Conservation (phyloP, 2,329 filamentous ascomycete species). For the Fusarium verrucosum region DNA sequence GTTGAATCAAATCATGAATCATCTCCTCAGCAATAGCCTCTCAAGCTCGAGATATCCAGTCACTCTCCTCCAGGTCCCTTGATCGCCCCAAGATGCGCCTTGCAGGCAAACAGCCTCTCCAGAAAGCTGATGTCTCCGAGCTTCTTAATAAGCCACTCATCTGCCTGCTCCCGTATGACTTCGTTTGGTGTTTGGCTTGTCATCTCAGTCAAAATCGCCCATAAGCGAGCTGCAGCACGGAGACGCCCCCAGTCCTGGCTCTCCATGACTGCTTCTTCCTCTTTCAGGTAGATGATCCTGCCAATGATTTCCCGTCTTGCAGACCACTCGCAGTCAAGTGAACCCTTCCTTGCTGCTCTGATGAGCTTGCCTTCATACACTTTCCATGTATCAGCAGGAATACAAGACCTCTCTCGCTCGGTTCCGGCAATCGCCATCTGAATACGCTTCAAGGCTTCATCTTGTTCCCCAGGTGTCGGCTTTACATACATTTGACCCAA, state of each 20-base stretch:
- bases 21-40: background rate
- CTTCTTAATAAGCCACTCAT: conserved; percentile 42
- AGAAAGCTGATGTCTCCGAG: conserved; percentile 41
- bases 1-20: background rate
- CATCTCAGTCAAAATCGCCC: conserved; percentile 41
- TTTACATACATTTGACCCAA: conserved; percentile 4
- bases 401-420: conserved; percentile 21
- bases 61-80: background rate
- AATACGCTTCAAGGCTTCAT: conserved; percentile 15
- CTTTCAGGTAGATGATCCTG: conserved; percentile 42
- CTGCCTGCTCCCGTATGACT: conserved; percentile 18
- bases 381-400: conserved; percentile 37
- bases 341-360: conserved; percentile 9
- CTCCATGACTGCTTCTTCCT: conserved; percentile 43
- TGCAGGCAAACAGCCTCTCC: conserved; percentile 20
- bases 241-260: conserved; percentile 43
- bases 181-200: conserved; percentile 38
- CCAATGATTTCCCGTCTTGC: conserved; percentile 39
- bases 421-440: background rate
- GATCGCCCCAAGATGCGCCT: conserved; percentile 5
- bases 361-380: conserved; percentile 39
- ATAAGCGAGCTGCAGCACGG: conserved; percentile 39
- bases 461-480: conserved; percentile 7
- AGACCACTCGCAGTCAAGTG: conserved; percentile 27
- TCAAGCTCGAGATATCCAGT: background rate